Conservation (phyloP, 805 yeast genomes). For the Diddensiella transvaalensis region DNA sequence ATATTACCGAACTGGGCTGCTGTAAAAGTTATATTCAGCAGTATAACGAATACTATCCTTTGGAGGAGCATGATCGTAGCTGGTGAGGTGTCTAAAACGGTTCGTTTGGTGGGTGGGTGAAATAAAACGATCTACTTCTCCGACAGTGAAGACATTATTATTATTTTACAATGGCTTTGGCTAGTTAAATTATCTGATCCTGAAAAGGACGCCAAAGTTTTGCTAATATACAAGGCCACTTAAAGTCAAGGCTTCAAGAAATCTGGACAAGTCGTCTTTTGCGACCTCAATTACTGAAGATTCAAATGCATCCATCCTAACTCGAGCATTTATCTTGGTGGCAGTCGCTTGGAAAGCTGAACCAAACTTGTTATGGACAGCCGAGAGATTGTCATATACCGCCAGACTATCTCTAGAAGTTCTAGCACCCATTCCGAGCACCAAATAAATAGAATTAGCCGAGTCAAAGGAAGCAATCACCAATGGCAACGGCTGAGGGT, state of each 20-base stretch:
- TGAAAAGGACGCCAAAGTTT: not conserved
- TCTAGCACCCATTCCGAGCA: constrained; percentile 85
- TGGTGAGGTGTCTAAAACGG: too few species aligned
- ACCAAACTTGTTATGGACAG: constrained; percentile 69
- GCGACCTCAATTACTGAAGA: constrained; percentile 87
- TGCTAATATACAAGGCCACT: constrained; percentile 46
- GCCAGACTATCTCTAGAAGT: constrained; percentile 44
- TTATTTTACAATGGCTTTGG: too few species aligned
- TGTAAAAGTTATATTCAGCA: constrained; percentile 18
- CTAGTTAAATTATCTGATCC: too few species aligned
- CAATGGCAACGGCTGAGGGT: constrained; percentile 63
- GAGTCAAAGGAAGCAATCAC: constrained; percentile 81
- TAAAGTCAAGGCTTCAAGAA: constrained; percentile 75
- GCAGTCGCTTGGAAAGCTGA: constrained; percentile 90
- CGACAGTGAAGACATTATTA: too few species aligned
- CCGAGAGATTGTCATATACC: constrained; percentile 38
- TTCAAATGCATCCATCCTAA: constrained; percentile 90
- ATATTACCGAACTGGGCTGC: constrained; percentile 44
- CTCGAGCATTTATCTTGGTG: constrained; percentile 76
- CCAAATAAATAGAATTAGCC: constrained; percentile 71
- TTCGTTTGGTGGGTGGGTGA: too few species aligned
- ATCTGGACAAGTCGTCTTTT: constrained; percentile 82
- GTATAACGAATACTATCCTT: constrained; percentile 12
- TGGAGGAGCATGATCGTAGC: too few species aligned
- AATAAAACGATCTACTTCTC: too few species aligned